Evolutionary conservation across 257 asterid species (phyloP), one percentile per base, ranked within the genome.

Genomic region (Leonotis leonurus): DNA sequence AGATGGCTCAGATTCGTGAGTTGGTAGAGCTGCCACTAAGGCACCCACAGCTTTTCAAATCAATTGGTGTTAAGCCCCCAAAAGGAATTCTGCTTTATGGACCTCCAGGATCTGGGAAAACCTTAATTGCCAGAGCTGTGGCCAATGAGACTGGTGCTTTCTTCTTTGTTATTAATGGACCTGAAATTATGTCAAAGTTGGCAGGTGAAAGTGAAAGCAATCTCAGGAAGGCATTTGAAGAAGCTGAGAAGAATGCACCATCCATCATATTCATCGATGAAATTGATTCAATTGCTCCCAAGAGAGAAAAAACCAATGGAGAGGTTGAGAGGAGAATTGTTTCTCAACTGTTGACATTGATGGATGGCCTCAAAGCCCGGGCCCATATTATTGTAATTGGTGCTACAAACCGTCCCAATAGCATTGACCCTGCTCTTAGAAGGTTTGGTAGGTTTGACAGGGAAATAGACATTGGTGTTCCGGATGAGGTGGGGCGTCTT

Each of bases 301-400:
- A 90, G 77, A 70, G 96, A 61, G 97, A 90, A 75, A 90, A 87
- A 75, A 90, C 96, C 7, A 64, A 90, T 43, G 97, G 97, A 33
- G 97, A 90, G 69, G 97, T 90, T 14, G 96, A 90, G 78, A 85
- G 97, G 78, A 90, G 97, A 74, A 90, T 90, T 60, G 97, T 90
- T 68, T 90, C 96, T 7, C 97, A 90, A 69, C 94, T 90, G 26
- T 70, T 90, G 88, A 90, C 97, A 7, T 85, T 90, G 61, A 90
- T 90, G 97, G 97, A 90, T 65, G 97, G 95, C 7, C 82, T 90
- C 17, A 90, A 87, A 67, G 78, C 97, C 33, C 95, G 92, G 49
- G 94, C 97, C n/a, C 97, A 90, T 64, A 81, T 90, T 36, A 87
- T 90, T 62, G 97, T 90, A n/a, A 86, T 86, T 32, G 96, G 96